phyloP scores from a whole-genome alignment of 2,329 filamentous ascomycete genomes.

The Claviceps africana region DNA sequence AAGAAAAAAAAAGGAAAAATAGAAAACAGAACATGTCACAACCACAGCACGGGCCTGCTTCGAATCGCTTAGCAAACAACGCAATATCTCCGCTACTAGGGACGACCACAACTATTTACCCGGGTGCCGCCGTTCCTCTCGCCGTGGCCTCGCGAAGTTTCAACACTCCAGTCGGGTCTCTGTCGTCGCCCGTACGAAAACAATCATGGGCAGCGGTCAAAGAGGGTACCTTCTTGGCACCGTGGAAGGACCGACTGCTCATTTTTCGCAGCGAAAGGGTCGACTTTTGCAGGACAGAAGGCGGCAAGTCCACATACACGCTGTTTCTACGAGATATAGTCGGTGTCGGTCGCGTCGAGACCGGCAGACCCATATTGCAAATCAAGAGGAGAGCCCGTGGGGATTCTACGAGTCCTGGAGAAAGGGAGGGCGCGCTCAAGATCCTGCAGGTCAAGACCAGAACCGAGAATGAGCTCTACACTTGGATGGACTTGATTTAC shows the following conservation, averaged over 20 bases:
- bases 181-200: conserved; percentile 18
- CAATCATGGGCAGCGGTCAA: conserved; percentile 73
- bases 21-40: background rate
- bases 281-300: conserved; percentile 80
- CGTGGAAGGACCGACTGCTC: conserved; percentile 80
- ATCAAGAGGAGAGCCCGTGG: conserved; percentile 62
- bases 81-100: background rate
- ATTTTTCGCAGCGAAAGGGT: conserved; percentile 81
- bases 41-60: background rate
- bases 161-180: background rate
- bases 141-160: background rate
- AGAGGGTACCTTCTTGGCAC: conserved; percentile 45
- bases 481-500: conserved; percentile 96
- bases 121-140: background rate
- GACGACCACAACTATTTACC: background rate
- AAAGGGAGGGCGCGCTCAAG: conserved; percentile 64
- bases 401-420: conserved; percentile 53
- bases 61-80: background rate
- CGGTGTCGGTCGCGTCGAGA: conserved; percentile 48
- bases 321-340: conserved; percentile 75
- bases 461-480: conserved; percentile 87
- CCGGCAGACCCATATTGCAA: conserved; percentile 72
- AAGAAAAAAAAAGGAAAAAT: too few species aligned
- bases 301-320: conserved; percentile 68
- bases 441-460: conserved; percentile 84